These are phyloP conservation scores for Cladosporium velox DNA, from an alignment of 2,329 filamentous ascomycete species.

Conservation along the genomic window DNA sequence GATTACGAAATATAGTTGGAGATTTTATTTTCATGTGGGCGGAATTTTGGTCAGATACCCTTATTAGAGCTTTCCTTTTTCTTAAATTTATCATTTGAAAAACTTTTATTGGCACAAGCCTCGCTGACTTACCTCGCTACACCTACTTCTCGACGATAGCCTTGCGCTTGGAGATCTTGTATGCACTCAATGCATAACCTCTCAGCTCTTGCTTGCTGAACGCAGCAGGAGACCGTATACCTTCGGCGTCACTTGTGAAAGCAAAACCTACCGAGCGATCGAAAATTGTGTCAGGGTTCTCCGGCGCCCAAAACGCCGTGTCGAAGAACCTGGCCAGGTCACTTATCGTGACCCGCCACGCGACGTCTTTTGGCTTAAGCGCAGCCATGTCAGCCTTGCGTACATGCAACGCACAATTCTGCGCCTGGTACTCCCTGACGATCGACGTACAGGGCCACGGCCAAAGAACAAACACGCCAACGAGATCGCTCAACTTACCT, in stretches of 20 bases:
- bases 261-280: slow-evolving; percentile 5
- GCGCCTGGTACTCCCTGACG: not conserved
- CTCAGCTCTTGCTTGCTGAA: not conserved
- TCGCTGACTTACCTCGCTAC: not conserved
- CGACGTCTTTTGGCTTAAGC: slow-evolving; percentile 2
- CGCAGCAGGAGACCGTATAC: not conserved
- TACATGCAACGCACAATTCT: not conserved
- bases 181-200: too few relatives aligned
- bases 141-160: not conserved
- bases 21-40: not conserved
- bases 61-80: not conserved
- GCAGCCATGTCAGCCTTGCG: not conserved
- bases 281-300: not conserved
- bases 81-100: not conserved
- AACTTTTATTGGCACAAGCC: not conserved
- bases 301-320: slow-evolving; percentile 6
- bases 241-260: not conserved
- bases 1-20: not conserved
- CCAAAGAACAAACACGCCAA: slow-evolving; percentile 8
- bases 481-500: slow-evolving; percentile 3
- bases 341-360: slow-evolving; percentile 7
- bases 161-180: not conserved
- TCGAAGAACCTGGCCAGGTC: slow-evolving; percentile 6
- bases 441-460: slow-evolving; percentile 1
- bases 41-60: slow-evolving; percentile 12